A percentile compares a stretch with the other conserved stretches of the same genome.
phyloP scores from a whole-genome alignment of 768 basidiomycete genomes.

The Pisolithus microcarpus region DNA sequence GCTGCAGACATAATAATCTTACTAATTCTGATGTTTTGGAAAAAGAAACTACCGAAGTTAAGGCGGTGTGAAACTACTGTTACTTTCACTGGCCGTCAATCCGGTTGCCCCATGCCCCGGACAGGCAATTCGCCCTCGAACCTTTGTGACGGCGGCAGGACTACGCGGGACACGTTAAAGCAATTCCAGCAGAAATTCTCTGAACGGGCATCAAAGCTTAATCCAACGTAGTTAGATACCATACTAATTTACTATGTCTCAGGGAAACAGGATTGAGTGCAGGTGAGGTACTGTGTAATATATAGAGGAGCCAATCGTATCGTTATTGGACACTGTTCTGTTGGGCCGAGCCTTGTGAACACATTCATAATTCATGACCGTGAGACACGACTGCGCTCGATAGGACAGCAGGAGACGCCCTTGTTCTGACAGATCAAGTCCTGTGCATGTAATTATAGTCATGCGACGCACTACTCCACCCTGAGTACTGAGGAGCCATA shows the following conservation, averaged over 20 bases:
- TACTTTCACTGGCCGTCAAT: conserved; percentile 37
- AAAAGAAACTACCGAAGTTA: conserved; percentile 28
- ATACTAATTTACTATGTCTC: background rate
- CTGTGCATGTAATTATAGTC: too few species aligned
- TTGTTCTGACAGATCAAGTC: background rate
- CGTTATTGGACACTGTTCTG: background rate
- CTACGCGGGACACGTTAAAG: conserved; percentile 14
- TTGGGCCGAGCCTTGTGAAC: background rate
- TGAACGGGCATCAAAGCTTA: conserved; percentile 2
- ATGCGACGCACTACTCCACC: too few species aligned
- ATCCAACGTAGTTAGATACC: background rate
- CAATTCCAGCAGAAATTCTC: conserved; percentile 7
- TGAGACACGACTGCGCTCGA: background rate
- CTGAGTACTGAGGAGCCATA: too few species aligned
- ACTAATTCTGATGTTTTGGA: conserved; percentile 4
- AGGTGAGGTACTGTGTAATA: background rate
- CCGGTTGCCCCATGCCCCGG: conserved; percentile 18
- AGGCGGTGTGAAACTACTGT: conserved; percentile 43
- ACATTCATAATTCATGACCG: background rate
- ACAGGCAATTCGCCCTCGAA: conserved; percentile 22
- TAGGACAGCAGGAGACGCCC: background rate
- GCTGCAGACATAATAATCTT: conserved; percentile 1
- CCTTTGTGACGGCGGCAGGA: conserved; percentile 12
- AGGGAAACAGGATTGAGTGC: background rate
- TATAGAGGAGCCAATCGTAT: background rate